Evolutionary conservation across 345 rosid species (phyloP).

Genomic region (Gossypioides kirkii): DNA sequence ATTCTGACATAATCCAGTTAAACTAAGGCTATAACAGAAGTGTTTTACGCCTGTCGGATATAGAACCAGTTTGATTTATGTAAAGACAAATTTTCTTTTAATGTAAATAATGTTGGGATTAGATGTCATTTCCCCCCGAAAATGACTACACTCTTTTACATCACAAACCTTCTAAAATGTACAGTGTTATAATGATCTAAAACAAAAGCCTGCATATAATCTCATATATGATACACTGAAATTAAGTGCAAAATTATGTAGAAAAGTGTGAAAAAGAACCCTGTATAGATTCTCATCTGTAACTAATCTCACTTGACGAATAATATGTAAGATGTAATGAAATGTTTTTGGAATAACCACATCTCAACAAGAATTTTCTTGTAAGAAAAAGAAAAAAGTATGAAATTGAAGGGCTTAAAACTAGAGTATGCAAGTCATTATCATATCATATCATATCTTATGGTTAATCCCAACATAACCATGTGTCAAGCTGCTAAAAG

Average conservation of each 20-base stretch:
- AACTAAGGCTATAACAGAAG: neutral
- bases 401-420: neutral
- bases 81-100: slow-evolving; percentile 14
- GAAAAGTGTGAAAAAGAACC: too few species aligned
- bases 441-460: neutral
- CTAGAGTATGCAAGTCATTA: neutral
- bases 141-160: neutral
- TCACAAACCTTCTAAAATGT: neutral
- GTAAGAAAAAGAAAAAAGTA: neutral
- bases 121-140: slow-evolving; percentile 5
- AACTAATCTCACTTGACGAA: too few species aligned
- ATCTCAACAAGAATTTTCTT: too few species aligned
- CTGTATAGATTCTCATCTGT: too few species aligned
- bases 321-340: too few species aligned
- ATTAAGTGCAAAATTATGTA: neutral
- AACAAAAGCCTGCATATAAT: too few species aligned
- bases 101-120: neutral
- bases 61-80: slow-evolving; percentile 19
- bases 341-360: too few species aligned
- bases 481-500: neutral
- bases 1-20: slow-evolving; percentile 1
- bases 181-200: neutral
- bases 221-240: neutral
- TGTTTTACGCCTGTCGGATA: slow-evolving; percentile 4
- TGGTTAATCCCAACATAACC: neutral